phyloP scores from a whole-genome alignment of 768 basidiomycete species.

The Amanita pallidorosea region DNA sequence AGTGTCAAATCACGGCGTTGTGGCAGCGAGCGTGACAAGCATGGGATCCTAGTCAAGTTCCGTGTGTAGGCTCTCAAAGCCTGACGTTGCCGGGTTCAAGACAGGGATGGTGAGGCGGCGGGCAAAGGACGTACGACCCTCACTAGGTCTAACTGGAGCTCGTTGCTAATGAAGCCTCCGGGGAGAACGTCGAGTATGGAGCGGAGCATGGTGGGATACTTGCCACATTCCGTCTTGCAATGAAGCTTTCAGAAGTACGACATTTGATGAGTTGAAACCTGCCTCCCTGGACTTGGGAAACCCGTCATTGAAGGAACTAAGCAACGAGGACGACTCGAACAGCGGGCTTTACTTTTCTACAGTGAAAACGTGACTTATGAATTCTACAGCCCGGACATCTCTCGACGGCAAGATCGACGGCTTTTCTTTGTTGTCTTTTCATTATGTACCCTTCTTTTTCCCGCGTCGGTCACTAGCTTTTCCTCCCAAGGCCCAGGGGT shows the following conservation, averaged over 20 bases:
- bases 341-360: background rate
- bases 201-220: background rate
- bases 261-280: background rate
- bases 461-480: too few relatives aligned
- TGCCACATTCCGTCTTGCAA: background rate
- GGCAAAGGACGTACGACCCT: too few relatives aligned
- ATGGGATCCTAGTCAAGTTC: too few relatives aligned
- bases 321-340: background rate
- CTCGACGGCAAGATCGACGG: background rate
- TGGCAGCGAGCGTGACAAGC: too few relatives aligned
- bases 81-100: too few relatives aligned
- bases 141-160: too few relatives aligned
- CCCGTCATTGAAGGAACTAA: background rate
- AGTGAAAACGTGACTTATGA: background rate
- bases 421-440: background rate
- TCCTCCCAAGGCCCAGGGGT: too few relatives aligned
- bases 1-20: too few relatives aligned
- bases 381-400: background rate
- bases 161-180: background rate
- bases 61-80: too few relatives aligned
- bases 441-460: background rate
- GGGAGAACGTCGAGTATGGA: background rate
- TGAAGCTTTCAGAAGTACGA: background rate
- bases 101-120: too few relatives aligned
- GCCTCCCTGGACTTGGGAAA: background rate